These are phyloP conservation scores for Penicillium malachiteum DNA, from an alignment of 495 filamentous ascomycete genomes.

Conservation along the genomic window DNA sequence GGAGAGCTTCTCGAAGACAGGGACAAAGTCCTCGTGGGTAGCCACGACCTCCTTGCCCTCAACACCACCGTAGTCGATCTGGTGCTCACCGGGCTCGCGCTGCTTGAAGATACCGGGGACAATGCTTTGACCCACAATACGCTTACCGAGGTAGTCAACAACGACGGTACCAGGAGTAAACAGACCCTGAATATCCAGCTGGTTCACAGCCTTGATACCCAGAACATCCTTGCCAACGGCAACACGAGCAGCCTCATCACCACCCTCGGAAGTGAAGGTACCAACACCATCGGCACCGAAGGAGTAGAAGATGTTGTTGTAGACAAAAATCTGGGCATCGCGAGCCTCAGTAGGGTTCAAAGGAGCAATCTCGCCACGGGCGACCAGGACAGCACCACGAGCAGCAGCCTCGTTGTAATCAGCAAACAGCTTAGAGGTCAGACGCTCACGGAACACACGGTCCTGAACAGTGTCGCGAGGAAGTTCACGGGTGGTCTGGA, in stretches of 20 bases:
- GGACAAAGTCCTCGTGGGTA: slow-evolving; percentile 77
- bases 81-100: slow-evolving; percentile 92
- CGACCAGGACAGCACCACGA: slow-evolving; percentile 89
- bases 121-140: slow-evolving; percentile 96
- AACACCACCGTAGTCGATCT: slow-evolving; percentile 98
- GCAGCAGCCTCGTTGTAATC: slow-evolving; percentile 96
- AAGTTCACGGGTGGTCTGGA: slow-evolving; percentile 92
- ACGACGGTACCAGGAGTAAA: slow-evolving; percentile 96
- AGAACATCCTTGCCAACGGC: slow-evolving; percentile 96
- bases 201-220: slow-evolving; percentile 91
- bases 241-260: slow-evolving; percentile 93
- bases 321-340: slow-evolving; percentile 98
- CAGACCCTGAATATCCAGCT: slow-evolving; percentile 90
- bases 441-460: slow-evolving; percentile 89
- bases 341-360: slow-evolving; percentile 90
- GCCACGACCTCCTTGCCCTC: slow-evolving; percentile 97
- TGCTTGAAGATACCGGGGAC: slow-evolving; percentile 99
- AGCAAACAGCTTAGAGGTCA: slow-evolving; percentile 93
- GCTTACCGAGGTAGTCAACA: slow-evolving; percentile 95
- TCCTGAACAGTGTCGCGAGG: slow-evolving; percentile 92
- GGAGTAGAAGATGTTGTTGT: slow-evolving; percentile 99
- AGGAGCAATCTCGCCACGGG: slow-evolving; percentile 90
- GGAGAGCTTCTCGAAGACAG: slow-evolving; percentile 86
- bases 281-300: slow-evolving; percentile 97
- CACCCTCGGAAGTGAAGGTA: slow-evolving; percentile 93